A percentile compares a stretch with the other conserved stretches of the same genome.
phyloP scores from a whole-genome alignment of 805 yeast genomes.

The Nakazawaea ernobii region DNA sequence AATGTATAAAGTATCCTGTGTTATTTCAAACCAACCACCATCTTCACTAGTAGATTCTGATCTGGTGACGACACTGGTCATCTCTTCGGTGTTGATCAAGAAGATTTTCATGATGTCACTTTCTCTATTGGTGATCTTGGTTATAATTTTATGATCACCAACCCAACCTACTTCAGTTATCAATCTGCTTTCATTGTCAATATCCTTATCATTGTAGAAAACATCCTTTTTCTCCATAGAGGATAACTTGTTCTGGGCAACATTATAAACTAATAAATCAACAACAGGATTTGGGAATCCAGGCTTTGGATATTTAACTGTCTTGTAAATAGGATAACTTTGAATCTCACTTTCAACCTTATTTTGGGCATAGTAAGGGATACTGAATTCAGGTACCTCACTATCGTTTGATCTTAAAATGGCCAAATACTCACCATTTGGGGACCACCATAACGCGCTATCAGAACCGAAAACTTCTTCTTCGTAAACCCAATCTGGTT shows the following conservation, averaged over 20 bases:
- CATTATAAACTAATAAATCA: slow-evolving; percentile 41
- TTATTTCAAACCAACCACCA: slow-evolving; percentile 75
- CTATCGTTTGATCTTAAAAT: slow-evolving; percentile 70
- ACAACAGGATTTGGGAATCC: slow-evolving; percentile 73
- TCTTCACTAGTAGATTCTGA: slow-evolving; percentile 36
- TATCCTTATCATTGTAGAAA: slow-evolving; percentile 36
- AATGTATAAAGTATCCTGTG: slow-evolving; percentile 54
- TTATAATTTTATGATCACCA: slow-evolving; percentile 45
- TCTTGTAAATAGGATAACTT: slow-evolving; percentile 54
- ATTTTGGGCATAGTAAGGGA: slow-evolving; percentile 67
- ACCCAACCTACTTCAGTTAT: slow-evolving; percentile 73
- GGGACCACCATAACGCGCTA: slow-evolving; percentile 85
- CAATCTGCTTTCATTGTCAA: slow-evolving; percentile 36
- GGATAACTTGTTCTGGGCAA: slow-evolving; percentile 19
- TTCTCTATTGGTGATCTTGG: slow-evolving; percentile 58
- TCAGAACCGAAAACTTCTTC: slow-evolving; percentile 78
- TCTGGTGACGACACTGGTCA: slow-evolving; percentile 37
- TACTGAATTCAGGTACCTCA: slow-evolving; percentile 61
- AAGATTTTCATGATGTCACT: slow-evolving; percentile 59
- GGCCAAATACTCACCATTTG: slow-evolving; percentile 57
- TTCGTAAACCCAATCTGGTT: slow-evolving; percentile 93
- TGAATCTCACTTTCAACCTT: slow-evolving; percentile 32
- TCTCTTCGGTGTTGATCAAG: slow-evolving; percentile 39
- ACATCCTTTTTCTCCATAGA: slow-evolving; percentile 23
- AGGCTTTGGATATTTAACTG: slow-evolving; percentile 78